These are phyloP conservation scores for Cardiospermum halicacabum DNA, from an alignment of 345 rosid genomes.

Conservation along the genomic window DNA sequence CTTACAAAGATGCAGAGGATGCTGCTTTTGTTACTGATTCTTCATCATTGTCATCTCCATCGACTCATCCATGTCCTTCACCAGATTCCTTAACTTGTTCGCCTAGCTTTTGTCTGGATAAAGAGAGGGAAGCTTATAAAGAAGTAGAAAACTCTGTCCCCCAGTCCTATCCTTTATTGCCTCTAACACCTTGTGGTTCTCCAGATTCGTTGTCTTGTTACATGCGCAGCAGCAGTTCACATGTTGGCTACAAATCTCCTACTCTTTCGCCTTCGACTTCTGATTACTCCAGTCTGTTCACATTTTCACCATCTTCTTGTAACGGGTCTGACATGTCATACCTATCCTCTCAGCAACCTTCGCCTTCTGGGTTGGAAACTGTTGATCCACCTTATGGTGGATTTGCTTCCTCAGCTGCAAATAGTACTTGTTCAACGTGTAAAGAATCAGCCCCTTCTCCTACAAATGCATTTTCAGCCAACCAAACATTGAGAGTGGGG, in stretches of 20 bases:
- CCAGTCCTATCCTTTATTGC: constrained; percentile 22
- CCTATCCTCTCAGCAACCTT: constrained; percentile 58
- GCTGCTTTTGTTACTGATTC: constrained; percentile 12
- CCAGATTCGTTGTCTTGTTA: constrained; percentile 40
- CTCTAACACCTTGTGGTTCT: constrained; percentile 31
- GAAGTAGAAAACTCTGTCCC: constrained; percentile 20
- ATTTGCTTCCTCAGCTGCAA: constrained; percentile 20
- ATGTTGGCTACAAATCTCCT: constrained; percentile 50
- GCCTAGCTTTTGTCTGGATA: constrained; percentile 23
- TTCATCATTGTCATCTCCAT: constrained; percentile 31
- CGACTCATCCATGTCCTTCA: constrained; percentile 33
- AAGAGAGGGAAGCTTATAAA: constrained; percentile 21
- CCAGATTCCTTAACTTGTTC: constrained; percentile 43
- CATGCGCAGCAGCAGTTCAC: constrained; percentile 36
- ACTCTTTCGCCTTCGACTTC: constrained; percentile 64
- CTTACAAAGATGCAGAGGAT: constrained; percentile 19
- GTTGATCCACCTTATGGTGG: constrained; percentile 24
- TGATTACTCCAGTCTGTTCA: constrained; percentile 58
- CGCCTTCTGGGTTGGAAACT: constrained; percentile 51
- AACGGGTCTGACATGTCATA: constrained; percentile 64
- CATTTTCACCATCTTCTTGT: constrained; percentile 66
- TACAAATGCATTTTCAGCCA: constrained; percentile 16
- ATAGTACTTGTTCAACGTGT: constrained; percentile 22
- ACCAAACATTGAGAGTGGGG: constrained; percentile 23
- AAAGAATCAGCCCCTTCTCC: constrained; percentile 28